Conservation (phyloP, 2,329 filamentous ascomycete genomes). For the Cercospora citrullina region DNA sequence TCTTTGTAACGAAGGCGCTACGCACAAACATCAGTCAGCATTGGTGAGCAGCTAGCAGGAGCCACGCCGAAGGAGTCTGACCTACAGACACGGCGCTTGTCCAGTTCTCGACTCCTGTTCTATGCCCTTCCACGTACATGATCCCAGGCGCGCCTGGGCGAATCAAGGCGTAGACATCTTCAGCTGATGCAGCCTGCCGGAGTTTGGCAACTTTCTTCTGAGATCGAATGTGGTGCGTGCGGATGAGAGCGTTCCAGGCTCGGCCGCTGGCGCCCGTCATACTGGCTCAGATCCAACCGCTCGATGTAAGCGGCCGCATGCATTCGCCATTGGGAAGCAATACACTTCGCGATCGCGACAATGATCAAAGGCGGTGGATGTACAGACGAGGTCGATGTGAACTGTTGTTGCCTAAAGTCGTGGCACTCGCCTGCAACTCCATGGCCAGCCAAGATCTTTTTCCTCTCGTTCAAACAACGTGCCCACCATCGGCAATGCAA, state of each 20-base stretch:
- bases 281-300: background rate
- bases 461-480: background rate
- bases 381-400: background rate
- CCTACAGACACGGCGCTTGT: constrained; percentile 60
- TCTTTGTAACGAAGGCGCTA: constrained; percentile 68
- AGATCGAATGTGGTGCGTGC: constrained; percentile 79
- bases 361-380: background rate
- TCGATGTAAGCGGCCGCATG: background rate
- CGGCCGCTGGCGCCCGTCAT: constrained; percentile 15
- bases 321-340: background rate
- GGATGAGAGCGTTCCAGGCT: constrained; percentile 61
- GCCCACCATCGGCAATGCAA: background rate
- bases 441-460: background rate
- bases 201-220: constrained; percentile 70
- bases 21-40: background rate
- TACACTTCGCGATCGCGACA: background rate
- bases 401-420: background rate
- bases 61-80: background rate
- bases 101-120: constrained; percentile 60
- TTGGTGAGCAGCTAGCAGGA: background rate
- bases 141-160: constrained; percentile 70
- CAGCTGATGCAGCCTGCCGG: constrained; percentile 62
- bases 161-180: constrained; percentile 64
- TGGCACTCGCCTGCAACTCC: background rate
- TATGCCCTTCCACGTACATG: constrained; percentile 73